Base-by-base conservation (phyloP, 768 basidiomycete genomes). In the Rhizopogon salebrosus region DNA sequence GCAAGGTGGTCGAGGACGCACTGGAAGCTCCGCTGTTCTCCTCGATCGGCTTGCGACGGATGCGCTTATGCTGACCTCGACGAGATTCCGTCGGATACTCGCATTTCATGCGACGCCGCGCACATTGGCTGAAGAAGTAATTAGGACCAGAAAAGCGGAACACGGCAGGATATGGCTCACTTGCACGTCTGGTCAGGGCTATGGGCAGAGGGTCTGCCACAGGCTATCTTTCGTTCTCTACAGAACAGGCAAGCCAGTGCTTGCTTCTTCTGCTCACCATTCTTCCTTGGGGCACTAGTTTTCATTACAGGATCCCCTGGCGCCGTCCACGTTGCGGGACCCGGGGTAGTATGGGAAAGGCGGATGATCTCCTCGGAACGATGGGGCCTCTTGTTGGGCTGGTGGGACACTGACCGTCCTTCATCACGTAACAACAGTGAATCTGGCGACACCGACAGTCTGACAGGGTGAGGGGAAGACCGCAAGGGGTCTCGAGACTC, bases 21-120 rank as follows among this genome's bases (percentile, higher is more conserved):
- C 38, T 35, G 9, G 57, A 34, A 55, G 62, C 18, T 29, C 66
- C 67, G n/a, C 60, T 34, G 35, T 16, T 34, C 16, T 46, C 49
- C 22, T 68, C 67, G 27, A 54, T 52, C 37, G 58, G 63, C 51
- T 68, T 68, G 40, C 67, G 69, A 37, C 67, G 67, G n/a, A 51
- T 46, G 22, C 67, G 67, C 54, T 76, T 70, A 63, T 78, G 76
- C 54, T 77, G 75, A 3, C 77, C 77, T 29, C 77, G 70, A 43
- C 73, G 72, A 10, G 74, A 77, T 53, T 78, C 75, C 46, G 75
- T 76, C n/a, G 77, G 77, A 59, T 77, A 77, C 48, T 69, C 71
- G 59, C 77, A 78, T 40, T 67, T 64, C 49, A 76, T 72, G 29
- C 69, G 72, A 53, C 77, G 73, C 54, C 76, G 75, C 43, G 72